Percentiles rank a stretch among this genome's conserved stretches.
These are phyloP conservation scores for Bryoglossum gracile DNA, from an alignment of 495 filamentous ascomycete genomes.

Conservation along the genomic window DNA sequence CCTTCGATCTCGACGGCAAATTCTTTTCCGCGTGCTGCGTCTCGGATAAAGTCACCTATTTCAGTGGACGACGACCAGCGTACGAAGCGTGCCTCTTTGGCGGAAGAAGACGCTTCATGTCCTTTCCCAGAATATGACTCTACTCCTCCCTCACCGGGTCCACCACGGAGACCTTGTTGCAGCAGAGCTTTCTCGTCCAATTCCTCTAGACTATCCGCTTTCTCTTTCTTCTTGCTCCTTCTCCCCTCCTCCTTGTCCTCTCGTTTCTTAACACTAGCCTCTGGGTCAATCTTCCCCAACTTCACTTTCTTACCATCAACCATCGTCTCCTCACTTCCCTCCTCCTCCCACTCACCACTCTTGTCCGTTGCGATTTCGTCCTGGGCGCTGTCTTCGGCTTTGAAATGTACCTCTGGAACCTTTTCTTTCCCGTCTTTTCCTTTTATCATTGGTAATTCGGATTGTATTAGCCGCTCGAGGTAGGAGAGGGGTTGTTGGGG, in stretches of 20 bases:
- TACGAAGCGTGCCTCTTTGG: slow-evolving; percentile 52
- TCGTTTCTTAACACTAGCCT: slow-evolving; percentile 9
- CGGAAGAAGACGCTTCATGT: slow-evolving; percentile 31
- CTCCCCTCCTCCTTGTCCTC: slow-evolving; percentile 18
- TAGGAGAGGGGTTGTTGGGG: slow-evolving; percentile 91
- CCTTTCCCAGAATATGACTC: slow-evolving; percentile 55
- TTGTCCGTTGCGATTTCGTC: slow-evolving; percentile 39
- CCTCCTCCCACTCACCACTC: slow-evolving; percentile 24
- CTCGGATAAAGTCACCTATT: slow-evolving; percentile 91
- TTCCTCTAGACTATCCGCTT: not conserved
- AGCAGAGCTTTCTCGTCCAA: slow-evolving; percentile 19
- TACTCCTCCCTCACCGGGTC: slow-evolving; percentile 44
- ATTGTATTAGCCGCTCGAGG: slow-evolving; percentile 83
- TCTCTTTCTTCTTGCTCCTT: slow-evolving; percentile 16
- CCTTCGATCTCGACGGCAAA: slow-evolving; percentile 83
- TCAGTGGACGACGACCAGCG: slow-evolving; percentile 90
- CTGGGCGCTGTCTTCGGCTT: slow-evolving; percentile 64
- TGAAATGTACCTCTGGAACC: slow-evolving; percentile 69
- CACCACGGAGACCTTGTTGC: slow-evolving; percentile 23
- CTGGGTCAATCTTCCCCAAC: slow-evolving; percentile 37
- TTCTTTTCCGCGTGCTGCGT: slow-evolving; percentile 74
- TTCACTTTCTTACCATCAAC: slow-evolving; percentile 43
- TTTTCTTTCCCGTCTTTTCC: slow-evolving; percentile 52
- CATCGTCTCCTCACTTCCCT: slow-evolving; percentile 34
- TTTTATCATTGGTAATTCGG: slow-evolving; percentile 70